Percentiles rank a stretch among this genome's conserved stretches.
Conservation (phyloP, 2,329 filamentous ascomycete genomes). For the Penicillium sp. region DNA sequence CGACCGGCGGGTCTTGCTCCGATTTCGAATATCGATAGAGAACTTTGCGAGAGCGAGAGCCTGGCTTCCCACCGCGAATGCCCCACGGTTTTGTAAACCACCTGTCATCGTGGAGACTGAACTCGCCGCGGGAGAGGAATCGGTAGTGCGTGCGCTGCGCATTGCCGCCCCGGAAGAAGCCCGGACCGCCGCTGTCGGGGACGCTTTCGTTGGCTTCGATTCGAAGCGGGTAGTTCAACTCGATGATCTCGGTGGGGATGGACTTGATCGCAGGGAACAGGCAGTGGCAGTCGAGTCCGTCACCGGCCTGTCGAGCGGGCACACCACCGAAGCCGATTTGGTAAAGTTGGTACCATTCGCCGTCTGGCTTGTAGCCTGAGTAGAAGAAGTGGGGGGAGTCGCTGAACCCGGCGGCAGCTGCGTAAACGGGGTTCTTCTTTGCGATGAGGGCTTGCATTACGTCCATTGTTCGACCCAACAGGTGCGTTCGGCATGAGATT, state of each 20-base stretch:
- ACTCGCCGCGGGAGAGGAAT: conserved; percentile 52
- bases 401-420: conserved; percentile 56
- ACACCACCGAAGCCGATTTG: conserved; percentile 58
- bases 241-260: conserved; percentile 55
- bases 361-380: conserved; percentile 54
- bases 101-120: conserved; percentile 55
- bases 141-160: conserved; percentile 55
- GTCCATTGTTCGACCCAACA: conserved; percentile 55
- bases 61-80: conserved; percentile 53
- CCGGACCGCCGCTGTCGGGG: conserved; percentile 54
- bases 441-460: conserved; percentile 58
- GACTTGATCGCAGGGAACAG: conserved; percentile 58
- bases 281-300: conserved; percentile 57
- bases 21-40: conserved; percentile 49
- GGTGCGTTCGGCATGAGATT: conserved; percentile 54
- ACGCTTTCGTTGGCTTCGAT: conserved; percentile 56
- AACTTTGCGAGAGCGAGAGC: conserved; percentile 49
- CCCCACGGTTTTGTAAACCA: conserved; percentile 59
- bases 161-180: conserved; percentile 55
- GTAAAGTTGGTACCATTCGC: conserved; percentile 56
- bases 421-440: conserved; percentile 52
- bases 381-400: conserved; percentile 59
- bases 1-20: conserved; percentile 34
- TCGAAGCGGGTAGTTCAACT: conserved; percentile 54
- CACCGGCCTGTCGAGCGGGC: conserved; percentile 52